Base-by-base conservation (phyloP, 305 asterid genomes). In the Fraxinus latifolia region DNA sequence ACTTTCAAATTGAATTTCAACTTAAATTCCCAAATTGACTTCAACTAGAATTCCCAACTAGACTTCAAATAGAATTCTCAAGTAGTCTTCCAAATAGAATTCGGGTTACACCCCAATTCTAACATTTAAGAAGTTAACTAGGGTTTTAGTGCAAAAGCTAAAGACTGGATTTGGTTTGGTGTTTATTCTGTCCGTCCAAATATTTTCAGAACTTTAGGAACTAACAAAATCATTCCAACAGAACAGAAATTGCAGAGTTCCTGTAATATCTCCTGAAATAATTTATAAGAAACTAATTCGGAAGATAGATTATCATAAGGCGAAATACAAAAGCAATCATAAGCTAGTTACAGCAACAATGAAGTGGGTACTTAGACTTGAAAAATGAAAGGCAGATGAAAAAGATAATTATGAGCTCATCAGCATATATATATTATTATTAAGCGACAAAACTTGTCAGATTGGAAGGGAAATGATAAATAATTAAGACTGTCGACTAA, bases 111-210 rank as follows among this genome's bases (percentile, higher is more conserved):
- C 15, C 14, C 15, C 14, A 39, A 39, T 8, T 39, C 47, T 36
- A 36, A 36, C 47, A 9, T 39, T 39, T 39, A 39, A 7, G 80
- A 47, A 80, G 82, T 81, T 87, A 50, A 62, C 70, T 21, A 77
- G 74, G 50, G 80, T 84, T 85, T 81, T 81, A 87, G 86, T 80
- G 71, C 71, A 80, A 80, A 74, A 70, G 67, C 39, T 31, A 76
- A 76, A 78, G 82, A 76, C 29, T 8, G 14, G 70, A 7, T 60
- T 19, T 60, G 70, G 70, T 27, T 53, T 53, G 25, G 65, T 5
- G 21, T 53, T 55, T 60, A 1, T 60, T 60, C 70, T 21, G 15
- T 53, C 65, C 12, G 1, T 60, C 70, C 70, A 53, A 53, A 17
- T 60, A 17, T 17, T 60, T 17, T 21, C 12, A 2, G 70, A 60